phyloP scores from a whole-genome alignment of 495 filamentous ascomycete genomes.

The Tuber microsphaerosporum region DNA sequence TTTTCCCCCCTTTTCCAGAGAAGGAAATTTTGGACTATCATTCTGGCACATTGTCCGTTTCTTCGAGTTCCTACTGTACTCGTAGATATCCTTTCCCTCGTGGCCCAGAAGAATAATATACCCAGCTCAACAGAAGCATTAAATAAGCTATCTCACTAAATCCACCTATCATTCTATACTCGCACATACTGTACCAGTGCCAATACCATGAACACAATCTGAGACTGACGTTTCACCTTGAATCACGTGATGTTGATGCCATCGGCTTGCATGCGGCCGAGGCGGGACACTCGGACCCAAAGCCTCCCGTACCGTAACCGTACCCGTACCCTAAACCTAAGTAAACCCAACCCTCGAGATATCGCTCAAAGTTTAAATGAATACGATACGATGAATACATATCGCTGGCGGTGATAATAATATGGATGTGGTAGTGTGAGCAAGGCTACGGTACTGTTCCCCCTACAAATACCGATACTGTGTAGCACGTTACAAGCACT shows the following conservation, averaged over 20 bases:
- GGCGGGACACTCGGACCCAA: neutral
- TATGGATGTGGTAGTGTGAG: neutral
- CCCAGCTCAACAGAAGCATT: neutral
- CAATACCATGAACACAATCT: neutral
- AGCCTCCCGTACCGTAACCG: neutral
- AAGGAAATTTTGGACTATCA: too few species aligned
- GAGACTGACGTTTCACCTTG: neutral
- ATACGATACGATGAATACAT: neutral
- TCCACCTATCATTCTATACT: neutral
- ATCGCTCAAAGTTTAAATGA: neutral
- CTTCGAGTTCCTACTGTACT: neutral
- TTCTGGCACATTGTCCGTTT: too few species aligned
- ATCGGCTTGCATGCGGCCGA: neutral
- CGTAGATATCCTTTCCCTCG: neutral
- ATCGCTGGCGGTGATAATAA: neutral
- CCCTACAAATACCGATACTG: neutral
- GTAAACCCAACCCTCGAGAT: neutral
- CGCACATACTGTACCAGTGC: neutral
- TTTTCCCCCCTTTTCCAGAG: too few species aligned
- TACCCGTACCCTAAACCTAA: neutral
- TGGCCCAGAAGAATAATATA: neutral
- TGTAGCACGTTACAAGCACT: neutral
- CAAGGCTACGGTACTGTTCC: neutral
- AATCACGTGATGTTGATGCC: slow-evolving; percentile 4
- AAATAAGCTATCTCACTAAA: neutral